phyloP scores from a whole-genome alignment of 768 basidiomycete genomes.

The Clitopilus hobsonii region DNA sequence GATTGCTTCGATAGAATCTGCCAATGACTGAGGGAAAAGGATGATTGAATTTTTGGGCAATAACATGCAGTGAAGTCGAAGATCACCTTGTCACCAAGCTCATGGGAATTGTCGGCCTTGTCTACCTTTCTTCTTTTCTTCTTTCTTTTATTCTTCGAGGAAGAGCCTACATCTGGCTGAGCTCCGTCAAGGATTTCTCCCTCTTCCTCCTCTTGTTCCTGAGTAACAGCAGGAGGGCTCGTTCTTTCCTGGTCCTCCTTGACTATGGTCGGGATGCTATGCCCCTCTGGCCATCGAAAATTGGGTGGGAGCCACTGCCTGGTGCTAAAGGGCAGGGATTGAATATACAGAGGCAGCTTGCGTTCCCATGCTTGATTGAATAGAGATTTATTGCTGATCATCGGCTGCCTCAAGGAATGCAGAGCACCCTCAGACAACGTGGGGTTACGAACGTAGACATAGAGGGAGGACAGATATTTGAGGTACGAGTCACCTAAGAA shows the following conservation, averaged over 20 bases:
- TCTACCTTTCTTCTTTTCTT: neutral
- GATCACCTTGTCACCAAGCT: constrained; percentile 75
- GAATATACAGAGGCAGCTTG: constrained; percentile 71
- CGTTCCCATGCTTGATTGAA: constrained; percentile 47
- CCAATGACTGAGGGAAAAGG: constrained; percentile 60
- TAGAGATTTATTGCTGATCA: constrained; percentile 73
- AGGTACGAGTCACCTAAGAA: constrained; percentile 78
- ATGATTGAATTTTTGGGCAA: no score
- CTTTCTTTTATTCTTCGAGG: neutral
- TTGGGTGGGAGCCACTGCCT: constrained; percentile 63
- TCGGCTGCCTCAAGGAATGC: constrained; percentile 58
- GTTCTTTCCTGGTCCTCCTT: neutral
- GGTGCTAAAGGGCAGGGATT: constrained; percentile 62
- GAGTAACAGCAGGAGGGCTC: neutral
- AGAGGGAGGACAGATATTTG: constrained; percentile 72
- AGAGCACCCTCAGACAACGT: constrained; percentile 60
- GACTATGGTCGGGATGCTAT: neutral
- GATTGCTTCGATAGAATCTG: constrained; percentile 83
- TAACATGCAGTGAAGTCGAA: neutral
- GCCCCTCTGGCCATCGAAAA: constrained; percentile 14
- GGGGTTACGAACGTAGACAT: constrained; percentile 69
- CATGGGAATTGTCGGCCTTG: constrained; percentile 26
- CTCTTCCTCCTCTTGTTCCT: neutral
- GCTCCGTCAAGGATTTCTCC: no score
- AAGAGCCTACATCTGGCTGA: no score